Evolutionary conservation across 495 filamentous ascomycete genomes (phyloP), one percentile per base, ranked within the genome.

Genomic region (Astrothelium macrocarpum): DNA sequence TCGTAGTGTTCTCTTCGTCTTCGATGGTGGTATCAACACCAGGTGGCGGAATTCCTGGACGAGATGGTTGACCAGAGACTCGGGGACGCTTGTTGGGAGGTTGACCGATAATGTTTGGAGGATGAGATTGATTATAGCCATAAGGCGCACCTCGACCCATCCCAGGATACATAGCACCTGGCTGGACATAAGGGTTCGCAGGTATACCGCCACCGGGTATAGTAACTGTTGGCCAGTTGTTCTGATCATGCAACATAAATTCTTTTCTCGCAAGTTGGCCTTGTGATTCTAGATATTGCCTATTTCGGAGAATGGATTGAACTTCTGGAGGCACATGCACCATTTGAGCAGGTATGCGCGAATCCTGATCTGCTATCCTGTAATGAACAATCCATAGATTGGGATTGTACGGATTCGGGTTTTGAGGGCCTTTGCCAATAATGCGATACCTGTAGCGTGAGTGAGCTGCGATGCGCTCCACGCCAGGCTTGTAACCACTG

Each of bases 331-430:
- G 70, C 14, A 84, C 68, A 0, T 81, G 86, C 23, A 95, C 84
- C 29, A 82, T 77, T 25, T 80, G 81, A 29, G 80, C 78, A 1
- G 88, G 87, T 42, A 91, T 77, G 62, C 88, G 85, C 63, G 95
- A 84, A 32, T 80, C 75, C 34, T 81, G 86, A 12, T 95, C 88
- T 28, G 87, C 79, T 59, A 83, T 82, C 31, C 85, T 82, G 71
- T 97, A 98, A 75, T 98, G 94, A n/a, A 96, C 84, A 62, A 98
- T 87, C 90, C 91, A 97, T 34, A 97, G 78, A 20, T 85, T 86
- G 5, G 88, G 86, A 73, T 97, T 91, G 49, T 87, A 81, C 26
- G 81, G 80, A 18, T 87, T 83, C 16, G 79, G 76, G 62, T 81
- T 82, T 53, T 81, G 82, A 11, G 83, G 82, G 25, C 80, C 78